These are phyloP conservation scores for Citrullus amarus DNA, from an alignment of 306 rosid species.

Conservation along the genomic window DNA sequence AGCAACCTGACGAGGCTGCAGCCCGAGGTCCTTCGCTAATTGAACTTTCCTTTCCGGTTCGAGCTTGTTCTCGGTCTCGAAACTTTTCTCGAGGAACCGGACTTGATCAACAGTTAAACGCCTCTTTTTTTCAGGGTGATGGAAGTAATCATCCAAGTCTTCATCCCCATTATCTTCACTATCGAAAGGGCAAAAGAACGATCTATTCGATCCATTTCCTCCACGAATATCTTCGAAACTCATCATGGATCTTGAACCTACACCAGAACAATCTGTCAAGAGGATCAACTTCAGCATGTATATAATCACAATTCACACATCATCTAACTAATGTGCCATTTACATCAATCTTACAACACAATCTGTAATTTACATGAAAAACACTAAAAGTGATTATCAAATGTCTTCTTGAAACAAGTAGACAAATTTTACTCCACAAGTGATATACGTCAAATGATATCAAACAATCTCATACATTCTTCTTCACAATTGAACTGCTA, in stretches of 20 bases:
- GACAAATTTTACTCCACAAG: background rate
- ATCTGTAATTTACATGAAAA: background rate
- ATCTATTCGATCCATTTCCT: conserved; percentile 26
- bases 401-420: background rate
- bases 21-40: conserved; percentile 60
- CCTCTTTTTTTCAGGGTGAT: conserved; percentile 76
- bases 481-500: background rate
- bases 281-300: background rate
- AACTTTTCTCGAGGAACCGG: conserved; percentile 78
- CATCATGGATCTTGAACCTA: conserved; percentile 69
- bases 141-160: conserved; percentile 43
- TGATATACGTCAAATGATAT: background rate
- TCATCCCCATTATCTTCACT: conserved; percentile 48
- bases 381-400: background rate
- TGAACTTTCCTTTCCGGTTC: conserved; percentile 69
- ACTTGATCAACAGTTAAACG: conserved; percentile 52
- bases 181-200: conserved; percentile 30
- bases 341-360: background rate
- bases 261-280: background rate
- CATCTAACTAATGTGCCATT: background rate
- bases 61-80: conserved; percentile 74
- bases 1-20: conserved; percentile 94
- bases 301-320: background rate
- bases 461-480: background rate
- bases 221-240: conserved; percentile 50